Evolutionary conservation across 2,329 filamentous ascomycete genomes (phyloP).

Genomic region (Alternaria sp.): DNA sequence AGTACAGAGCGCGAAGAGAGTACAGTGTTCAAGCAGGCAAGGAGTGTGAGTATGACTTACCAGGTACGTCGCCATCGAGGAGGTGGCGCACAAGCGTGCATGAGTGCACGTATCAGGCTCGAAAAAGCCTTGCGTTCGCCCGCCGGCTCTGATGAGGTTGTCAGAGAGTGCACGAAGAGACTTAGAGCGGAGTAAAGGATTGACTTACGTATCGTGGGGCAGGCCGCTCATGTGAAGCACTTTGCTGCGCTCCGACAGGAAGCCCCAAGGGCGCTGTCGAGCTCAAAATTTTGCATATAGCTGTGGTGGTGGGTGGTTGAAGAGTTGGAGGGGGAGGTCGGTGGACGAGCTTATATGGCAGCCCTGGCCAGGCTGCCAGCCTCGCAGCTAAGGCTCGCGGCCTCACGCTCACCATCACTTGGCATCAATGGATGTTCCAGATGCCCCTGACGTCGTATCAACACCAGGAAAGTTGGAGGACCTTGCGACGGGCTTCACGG

Average conservation of each 20-base stretch:
- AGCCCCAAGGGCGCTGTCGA: not conserved
- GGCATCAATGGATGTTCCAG: not conserved
- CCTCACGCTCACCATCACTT: constrained; percentile 6
- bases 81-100: not conserved
- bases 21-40: not conserved
- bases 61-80: not conserved
- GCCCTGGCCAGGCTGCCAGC: constrained; percentile 3
- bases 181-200: no score
- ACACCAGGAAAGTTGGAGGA: constrained; percentile 11
- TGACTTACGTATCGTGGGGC: not conserved
- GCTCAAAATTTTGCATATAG: not conserved
- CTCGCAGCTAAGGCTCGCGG: not conserved
- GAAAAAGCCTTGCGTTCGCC: not conserved
- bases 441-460: constrained; percentile 1
- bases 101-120: not conserved
- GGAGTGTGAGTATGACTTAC: not conserved
- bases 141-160: not conserved
- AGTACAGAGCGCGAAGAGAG: not conserved
- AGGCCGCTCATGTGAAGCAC: not conserved
- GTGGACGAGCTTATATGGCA: constrained; percentile 3
- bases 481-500: not conserved
- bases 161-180: not conserved
- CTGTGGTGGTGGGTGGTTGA: constrained; percentile 4
- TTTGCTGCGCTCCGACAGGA: not conserved
- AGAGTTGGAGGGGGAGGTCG: constrained; percentile 7